A percentile compares a stretch with the other conserved stretches of the same genome.
phyloP scores from a whole-genome alignment of 2,329 filamentous ascomycete genomes.

The Neonectria faginata region DNA sequence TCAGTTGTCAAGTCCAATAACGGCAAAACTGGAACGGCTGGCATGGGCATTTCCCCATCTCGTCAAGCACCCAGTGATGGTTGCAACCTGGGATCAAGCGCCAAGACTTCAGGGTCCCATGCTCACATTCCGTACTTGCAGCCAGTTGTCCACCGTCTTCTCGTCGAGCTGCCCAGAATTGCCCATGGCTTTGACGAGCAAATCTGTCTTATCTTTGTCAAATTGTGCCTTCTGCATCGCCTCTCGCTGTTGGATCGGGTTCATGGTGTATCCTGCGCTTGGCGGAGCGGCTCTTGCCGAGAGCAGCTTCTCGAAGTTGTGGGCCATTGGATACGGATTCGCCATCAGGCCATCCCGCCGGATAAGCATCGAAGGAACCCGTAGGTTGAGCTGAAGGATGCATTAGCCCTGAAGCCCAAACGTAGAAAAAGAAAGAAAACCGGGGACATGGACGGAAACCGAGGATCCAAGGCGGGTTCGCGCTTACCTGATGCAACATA shows the following conservation, averaged over 20 bases:
- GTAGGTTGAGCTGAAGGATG: conserved; percentile 63
- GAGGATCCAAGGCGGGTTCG: background rate
- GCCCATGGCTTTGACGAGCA: conserved; percentile 56
- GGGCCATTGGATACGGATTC: conserved; percentile 55
- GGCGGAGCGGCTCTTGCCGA: conserved; percentile 53
- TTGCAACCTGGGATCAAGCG: conserved; percentile 1
- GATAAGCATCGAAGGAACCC: conserved; percentile 73
- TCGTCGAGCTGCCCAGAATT: conserved; percentile 52
- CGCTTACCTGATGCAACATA: conserved; percentile 64
- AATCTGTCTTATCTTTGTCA: conserved; percentile 57
- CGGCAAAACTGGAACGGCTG: background rate
- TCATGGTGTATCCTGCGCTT: conserved; percentile 52
- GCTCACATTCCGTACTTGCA: conserved; percentile 41
- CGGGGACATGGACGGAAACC: background rate
- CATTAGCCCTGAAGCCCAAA: conserved; percentile 27
- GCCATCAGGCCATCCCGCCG: conserved; percentile 63
- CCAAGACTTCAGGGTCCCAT: conserved; percentile 26
- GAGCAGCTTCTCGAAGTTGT: conserved; percentile 60
- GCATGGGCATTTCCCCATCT: background rate
- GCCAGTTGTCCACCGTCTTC: conserved; percentile 54
- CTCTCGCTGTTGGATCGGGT: conserved; percentile 62
- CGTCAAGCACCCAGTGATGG: background rate
- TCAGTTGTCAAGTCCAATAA: background rate
- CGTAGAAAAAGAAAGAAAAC: conserved; percentile 6
- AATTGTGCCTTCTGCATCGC: conserved; percentile 59